phyloP scores from a whole-genome alignment of 176 grass and related monocot species.

The Coix lacrymajobi region DNA sequence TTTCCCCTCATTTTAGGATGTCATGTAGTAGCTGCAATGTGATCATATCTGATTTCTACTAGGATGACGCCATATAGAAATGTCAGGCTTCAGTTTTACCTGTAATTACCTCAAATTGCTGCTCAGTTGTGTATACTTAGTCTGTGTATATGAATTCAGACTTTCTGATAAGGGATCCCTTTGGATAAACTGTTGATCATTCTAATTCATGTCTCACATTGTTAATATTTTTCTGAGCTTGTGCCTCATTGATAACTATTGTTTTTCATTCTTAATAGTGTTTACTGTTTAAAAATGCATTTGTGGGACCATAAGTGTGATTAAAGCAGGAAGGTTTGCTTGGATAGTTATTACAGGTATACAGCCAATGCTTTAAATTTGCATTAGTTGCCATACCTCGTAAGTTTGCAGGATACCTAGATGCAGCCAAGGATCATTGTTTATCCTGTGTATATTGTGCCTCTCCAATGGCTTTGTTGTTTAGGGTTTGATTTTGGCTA shows the following conservation, averaged over 20 bases:
- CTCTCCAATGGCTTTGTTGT: too few species aligned
- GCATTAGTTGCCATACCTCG: neutral
- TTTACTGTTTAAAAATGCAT: neutral
- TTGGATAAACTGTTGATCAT: conserved; percentile 5
- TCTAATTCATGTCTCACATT: neutral
- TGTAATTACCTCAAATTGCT: conserved; percentile 45
- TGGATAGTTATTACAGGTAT: neutral
- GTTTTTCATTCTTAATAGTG: neutral
- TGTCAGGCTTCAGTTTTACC: conserved; percentile 16
- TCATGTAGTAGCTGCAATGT: conserved; percentile 1
- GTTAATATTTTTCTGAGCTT: neutral
- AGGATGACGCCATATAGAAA: conserved; percentile 29
- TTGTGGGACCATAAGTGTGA: neutral
- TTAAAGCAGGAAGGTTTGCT: neutral
- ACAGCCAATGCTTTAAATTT: neutral
- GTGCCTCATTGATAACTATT: neutral
- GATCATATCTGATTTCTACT: conserved; percentile 33
- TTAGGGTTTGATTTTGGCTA: too few species aligned
- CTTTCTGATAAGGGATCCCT: neutral
- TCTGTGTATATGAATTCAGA: conserved; percentile 31
- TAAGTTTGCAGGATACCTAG: neutral
- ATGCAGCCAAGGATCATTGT: too few species aligned
- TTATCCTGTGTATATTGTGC: too few species aligned
- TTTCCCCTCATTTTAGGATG: conserved; percentile 7
- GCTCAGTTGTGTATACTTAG: conserved; percentile 8